Conservation (phyloP, 2,329 filamentous ascomycete species). For the Fusarium avenaceum region DNA sequence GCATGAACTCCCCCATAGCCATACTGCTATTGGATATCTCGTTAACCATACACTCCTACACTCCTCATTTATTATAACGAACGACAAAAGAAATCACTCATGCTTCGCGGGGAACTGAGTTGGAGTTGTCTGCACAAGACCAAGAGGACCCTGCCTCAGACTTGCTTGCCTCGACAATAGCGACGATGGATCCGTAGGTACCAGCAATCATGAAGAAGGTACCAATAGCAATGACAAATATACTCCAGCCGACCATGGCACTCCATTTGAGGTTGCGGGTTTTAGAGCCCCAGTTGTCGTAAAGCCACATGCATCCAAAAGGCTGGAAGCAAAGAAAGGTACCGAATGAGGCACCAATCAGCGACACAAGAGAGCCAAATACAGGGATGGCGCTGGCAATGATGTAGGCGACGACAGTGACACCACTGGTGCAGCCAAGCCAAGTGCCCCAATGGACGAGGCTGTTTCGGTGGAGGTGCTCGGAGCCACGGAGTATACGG, state of each 20-base stretch:
- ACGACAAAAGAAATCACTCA: not conserved
- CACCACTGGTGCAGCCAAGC: constrained; percentile 36
- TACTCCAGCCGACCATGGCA: constrained; percentile 20
- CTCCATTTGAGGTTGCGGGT: constrained; percentile 12
- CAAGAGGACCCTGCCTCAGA: constrained; percentile 1
- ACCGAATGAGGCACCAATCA: constrained; percentile 36
- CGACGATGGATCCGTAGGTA: constrained; percentile 31
- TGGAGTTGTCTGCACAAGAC: constrained; percentile 33
- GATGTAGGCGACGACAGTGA: constrained; percentile 33
- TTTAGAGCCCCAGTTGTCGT: constrained; percentile 28
- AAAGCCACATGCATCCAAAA: constrained; percentile 38
- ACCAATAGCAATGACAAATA: constrained; percentile 23
- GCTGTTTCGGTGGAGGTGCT: constrained; percentile 49
- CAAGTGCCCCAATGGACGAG: constrained; percentile 50
- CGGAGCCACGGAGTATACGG: constrained; percentile 48
- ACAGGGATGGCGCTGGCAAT: constrained; percentile 37
- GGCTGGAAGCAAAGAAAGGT: constrained; percentile 42
- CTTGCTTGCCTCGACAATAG: constrained; percentile 6
- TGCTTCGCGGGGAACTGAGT: not conserved
- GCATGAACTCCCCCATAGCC: not conserved
- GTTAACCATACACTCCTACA: not conserved
- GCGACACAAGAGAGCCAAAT: constrained; percentile 35
- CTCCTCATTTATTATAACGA: not conserved
- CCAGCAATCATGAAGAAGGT: constrained; percentile 33
- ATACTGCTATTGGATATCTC: constrained; percentile 13